Evolutionary conservation across 2,329 filamentous ascomycete species (phyloP).

Genomic region (Xylaria arbuscula): DNA sequence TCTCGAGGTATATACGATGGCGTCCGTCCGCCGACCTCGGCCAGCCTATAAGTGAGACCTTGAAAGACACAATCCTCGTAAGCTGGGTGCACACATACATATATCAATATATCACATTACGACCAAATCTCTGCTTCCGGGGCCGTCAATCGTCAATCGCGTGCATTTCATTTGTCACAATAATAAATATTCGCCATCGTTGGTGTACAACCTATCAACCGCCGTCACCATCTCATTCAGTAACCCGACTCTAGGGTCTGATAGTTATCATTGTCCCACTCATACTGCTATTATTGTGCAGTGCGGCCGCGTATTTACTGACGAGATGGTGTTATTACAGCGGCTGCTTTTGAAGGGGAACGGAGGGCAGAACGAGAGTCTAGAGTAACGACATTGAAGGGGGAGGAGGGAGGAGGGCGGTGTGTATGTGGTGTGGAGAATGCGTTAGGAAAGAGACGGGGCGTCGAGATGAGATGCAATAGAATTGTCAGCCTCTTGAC

Average conservation of each 20-base stretch:
- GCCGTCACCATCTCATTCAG: background rate
- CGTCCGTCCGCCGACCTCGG: background rate
- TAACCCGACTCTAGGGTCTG: background rate
- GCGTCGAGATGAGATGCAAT: background rate
- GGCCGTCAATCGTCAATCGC: no score
- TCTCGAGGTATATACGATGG: background rate
- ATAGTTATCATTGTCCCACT: constrained; percentile 16
- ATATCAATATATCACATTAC: background rate
- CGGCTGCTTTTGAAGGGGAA: background rate
- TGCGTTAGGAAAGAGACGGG: background rate
- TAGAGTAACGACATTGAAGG: background rate
- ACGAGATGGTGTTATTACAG: constrained; percentile 11
- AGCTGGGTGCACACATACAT: background rate
- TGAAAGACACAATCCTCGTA: background rate
- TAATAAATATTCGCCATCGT: background rate
- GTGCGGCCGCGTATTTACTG: constrained; percentile 19
- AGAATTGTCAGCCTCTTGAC: background rate
- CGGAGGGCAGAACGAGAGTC: background rate
- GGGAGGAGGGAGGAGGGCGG: background rate
- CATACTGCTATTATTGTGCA: constrained; percentile 10
- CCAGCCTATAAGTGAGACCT: background rate
- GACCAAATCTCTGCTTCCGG: background rate
- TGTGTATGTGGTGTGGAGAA: background rate
- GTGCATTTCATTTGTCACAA: background rate
- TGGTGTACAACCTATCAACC: background rate